Percentiles rank a stretch among this genome's conserved stretches.
Evolutionary conservation across 805 yeast genomes (phyloP).

Genomic region (Saccharomycopsis schoenii): DNA sequence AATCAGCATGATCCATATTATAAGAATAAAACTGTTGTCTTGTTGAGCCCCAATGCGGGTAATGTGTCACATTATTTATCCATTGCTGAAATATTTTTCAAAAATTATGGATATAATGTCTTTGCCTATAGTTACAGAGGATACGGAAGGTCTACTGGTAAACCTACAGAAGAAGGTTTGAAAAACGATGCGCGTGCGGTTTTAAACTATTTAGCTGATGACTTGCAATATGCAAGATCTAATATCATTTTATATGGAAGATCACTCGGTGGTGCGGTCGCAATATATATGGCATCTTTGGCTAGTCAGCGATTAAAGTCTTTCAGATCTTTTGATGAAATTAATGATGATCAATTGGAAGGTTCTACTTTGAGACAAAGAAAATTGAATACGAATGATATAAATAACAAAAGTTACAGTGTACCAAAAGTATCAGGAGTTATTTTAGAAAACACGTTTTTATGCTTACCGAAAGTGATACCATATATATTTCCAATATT

Average conservation of each 20-base stretch:
- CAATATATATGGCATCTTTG: constrained; percentile 65
- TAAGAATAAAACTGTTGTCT: constrained; percentile 57
- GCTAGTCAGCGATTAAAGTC: constrained; percentile 26
- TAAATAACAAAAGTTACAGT: neutral
- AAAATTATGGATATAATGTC: constrained; percentile 60
- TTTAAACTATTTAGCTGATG: constrained; percentile 44
- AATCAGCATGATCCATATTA: constrained; percentile 31
- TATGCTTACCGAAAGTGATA: constrained; percentile 60
- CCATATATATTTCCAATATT: constrained; percentile 68
- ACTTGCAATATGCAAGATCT: constrained; percentile 42
- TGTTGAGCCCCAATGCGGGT: constrained; percentile 90
- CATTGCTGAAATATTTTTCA: constrained; percentile 59
- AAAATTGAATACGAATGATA: neutral
- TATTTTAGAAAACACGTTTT: constrained; percentile 79
- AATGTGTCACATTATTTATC: constrained; percentile 89
- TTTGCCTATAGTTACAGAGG: constrained; percentile 86
- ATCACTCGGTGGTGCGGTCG: constrained; percentile 92
- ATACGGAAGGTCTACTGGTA: constrained; percentile 74
- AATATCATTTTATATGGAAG: constrained; percentile 71
- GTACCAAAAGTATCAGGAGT: constrained; percentile 35
- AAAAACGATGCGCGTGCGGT: constrained; percentile 74
- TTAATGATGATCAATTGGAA: neutral
- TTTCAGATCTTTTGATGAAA: neutral
- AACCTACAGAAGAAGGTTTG: constrained; percentile 66
- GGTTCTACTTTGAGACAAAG: neutral